A percentile compares a stretch with the other conserved stretches of the same genome.
Evolutionary conservation across 148 eudicot species (phyloP).

Genomic region (Rhododendron kiyosumense): DNA sequence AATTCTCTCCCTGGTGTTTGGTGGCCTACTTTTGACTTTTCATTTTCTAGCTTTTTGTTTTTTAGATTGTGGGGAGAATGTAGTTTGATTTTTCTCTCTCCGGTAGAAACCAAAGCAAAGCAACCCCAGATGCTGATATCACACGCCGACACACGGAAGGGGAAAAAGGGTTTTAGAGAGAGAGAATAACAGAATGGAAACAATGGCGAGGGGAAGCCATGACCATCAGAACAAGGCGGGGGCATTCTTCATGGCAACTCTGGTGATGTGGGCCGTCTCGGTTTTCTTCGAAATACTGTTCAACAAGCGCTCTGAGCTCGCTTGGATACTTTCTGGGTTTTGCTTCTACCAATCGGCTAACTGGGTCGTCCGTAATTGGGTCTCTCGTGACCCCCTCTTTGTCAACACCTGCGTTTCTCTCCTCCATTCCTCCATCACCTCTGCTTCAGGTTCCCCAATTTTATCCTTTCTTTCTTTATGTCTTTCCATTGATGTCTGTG

Average conservation of each 20-base stretch:
- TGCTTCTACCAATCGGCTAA: constrained; percentile 61
- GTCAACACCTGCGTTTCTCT: constrained; percentile 87
- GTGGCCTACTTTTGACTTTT: too few relatives aligned
- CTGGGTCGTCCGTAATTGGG: constrained; percentile 38
- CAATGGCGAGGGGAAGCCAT: constrained; percentile 17
- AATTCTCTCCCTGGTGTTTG: too few relatives aligned
- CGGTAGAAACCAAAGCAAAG: neutral
- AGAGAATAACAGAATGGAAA: constrained; percentile 1
- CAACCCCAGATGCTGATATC: neutral
- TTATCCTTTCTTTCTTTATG: neutral
- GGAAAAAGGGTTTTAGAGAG: neutral
- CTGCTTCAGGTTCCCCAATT: constrained; percentile 51
- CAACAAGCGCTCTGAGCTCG: constrained; percentile 45
- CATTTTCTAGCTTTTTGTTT: too few relatives aligned
- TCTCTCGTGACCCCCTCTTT: constrained; percentile 53
- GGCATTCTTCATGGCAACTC: constrained; percentile 52
- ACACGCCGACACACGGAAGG: neutral
- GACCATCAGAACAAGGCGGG: constrained; percentile 30
- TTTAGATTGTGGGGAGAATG: too few relatives aligned
- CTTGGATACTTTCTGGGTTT: constrained; percentile 37
- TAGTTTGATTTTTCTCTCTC: too few relatives aligned
- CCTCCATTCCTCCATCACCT: constrained; percentile 70
- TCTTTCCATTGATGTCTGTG: neutral
- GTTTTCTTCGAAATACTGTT: constrained; percentile 57
- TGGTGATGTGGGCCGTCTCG: constrained; percentile 64